phyloP scores from a whole-genome alignment of 1,139 yeast genomes.

The Kodamaea fungicola region DNA sequence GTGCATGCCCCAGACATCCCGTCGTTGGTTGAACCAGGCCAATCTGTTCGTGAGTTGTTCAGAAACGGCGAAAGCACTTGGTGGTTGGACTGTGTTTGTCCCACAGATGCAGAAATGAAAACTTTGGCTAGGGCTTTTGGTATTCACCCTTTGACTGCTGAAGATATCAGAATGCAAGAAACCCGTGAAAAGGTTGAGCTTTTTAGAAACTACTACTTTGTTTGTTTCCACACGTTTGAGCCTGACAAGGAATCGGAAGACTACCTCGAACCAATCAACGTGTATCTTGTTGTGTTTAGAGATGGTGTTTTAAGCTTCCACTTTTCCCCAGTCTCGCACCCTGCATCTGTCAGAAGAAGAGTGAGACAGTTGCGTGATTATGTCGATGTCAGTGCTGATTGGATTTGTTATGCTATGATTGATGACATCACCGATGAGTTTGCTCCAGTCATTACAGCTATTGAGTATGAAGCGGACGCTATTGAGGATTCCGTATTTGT shows the following conservation, averaged over 20 bases:
- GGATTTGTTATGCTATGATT: conserved; percentile 90
- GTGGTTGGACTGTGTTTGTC: conserved; percentile 77
- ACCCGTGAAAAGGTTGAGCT: conserved; percentile 82
- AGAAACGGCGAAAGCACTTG: conserved; percentile 59
- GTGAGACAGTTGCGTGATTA: conserved; percentile 87
- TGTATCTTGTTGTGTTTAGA: conserved; percentile 82
- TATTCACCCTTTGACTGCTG: conserved; percentile 82
- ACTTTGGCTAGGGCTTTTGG: conserved; percentile 67
- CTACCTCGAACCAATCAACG: conserved; percentile 81
- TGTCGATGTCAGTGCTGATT: conserved; percentile 83
- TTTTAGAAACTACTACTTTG: conserved; percentile 71
- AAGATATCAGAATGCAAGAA: conserved; percentile 82
- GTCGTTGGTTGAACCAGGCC: conserved; percentile 62
- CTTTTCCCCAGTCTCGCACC: conserved; percentile 75
- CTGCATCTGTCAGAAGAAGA: conserved; percentile 86
- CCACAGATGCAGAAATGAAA: conserved; percentile 68
- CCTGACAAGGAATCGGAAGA: conserved; percentile 75
- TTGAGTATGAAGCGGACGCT: conserved; percentile 88
- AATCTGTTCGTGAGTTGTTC: conserved; percentile 64
- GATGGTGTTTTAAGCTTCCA: conserved; percentile 85
- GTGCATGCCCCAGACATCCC: conserved; percentile 86
- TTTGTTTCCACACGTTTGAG: conserved; percentile 80
- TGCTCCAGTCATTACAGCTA: conserved; percentile 83
- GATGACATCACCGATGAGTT: conserved; percentile 94
- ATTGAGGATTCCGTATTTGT: conserved; percentile 71